These are phyloP conservation scores for Wickerhamiella azymoides DNA, from an alignment of 805 yeast species.

Conservation along the genomic window DNA sequence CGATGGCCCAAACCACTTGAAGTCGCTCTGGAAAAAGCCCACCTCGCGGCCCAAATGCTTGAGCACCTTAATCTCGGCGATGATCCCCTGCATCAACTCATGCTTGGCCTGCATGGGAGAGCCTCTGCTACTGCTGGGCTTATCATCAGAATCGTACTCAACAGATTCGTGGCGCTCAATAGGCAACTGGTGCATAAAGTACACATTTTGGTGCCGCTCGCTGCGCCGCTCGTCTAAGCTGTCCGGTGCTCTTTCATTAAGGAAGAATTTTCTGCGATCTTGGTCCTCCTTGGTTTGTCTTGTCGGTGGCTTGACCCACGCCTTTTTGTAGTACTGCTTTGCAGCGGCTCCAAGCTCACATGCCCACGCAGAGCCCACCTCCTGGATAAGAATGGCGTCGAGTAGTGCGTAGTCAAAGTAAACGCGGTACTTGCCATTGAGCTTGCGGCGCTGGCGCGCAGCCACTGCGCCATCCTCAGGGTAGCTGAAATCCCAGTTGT, in stretches of 20 bases:
- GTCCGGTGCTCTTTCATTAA: background rate
- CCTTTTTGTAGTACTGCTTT: background rate
- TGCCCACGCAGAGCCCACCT: background rate
- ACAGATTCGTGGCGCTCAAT: background rate
- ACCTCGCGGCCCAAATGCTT: background rate
- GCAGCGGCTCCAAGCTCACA: background rate
- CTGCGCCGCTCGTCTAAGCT: background rate
- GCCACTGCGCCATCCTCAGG: background rate
- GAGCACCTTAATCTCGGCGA: background rate
- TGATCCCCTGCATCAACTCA: background rate
- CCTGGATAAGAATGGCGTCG: background rate
- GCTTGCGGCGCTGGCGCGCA: background rate
- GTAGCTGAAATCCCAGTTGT: background rate
- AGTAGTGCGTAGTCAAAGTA: background rate
- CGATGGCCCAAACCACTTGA: conserved; percentile 10
- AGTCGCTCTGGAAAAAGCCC: conserved; percentile 2
- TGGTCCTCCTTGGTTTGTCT: background rate
- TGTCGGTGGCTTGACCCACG: background rate
- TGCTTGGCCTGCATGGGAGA: background rate
- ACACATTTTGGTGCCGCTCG: background rate
- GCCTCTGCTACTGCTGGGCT: background rate
- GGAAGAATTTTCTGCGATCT: background rate
- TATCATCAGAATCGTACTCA: background rate
- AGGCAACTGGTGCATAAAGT: background rate
- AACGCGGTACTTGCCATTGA: conserved; percentile 7